Conservation (phyloP, 352 stramenopile genomes). For the Phytophthora lateralis region DNA sequence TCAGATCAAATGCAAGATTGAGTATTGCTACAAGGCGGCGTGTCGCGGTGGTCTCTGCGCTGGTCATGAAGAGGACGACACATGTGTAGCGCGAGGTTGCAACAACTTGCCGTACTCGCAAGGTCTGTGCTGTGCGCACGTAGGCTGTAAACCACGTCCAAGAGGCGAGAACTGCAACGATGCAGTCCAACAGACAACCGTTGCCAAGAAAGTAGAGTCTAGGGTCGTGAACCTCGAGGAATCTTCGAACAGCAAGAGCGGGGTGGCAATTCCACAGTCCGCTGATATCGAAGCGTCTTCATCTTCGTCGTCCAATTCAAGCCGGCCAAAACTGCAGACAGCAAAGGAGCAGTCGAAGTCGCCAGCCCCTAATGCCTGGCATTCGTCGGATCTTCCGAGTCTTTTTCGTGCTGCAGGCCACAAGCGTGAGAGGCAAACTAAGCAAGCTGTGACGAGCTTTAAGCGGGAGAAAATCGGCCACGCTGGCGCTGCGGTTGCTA, state of each 20-base stretch:
- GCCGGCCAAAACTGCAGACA: conserved; percentile 14
- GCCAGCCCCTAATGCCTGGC: conserved; percentile 6
- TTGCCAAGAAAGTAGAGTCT: background rate
- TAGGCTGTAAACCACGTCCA: background rate
- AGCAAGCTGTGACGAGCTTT: background rate
- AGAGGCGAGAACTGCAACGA: background rate
- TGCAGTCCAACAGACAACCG: background rate
- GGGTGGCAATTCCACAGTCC: background rate
- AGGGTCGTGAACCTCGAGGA: background rate
- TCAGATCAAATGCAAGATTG: conserved; percentile 12
- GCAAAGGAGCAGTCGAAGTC: background rate
- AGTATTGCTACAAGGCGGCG: conserved; percentile 14
- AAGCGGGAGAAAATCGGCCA: conserved; percentile 7
- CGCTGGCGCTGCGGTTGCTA: background rate
- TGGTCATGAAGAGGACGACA: conserved; percentile 9
- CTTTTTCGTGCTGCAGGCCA: conserved; percentile 14
- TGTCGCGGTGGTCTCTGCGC: conserved; percentile 8
- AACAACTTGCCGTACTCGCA: conserved; percentile 8
- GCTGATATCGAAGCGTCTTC: background rate
- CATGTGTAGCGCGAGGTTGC: conserved; percentile 2
- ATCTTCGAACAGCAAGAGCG: conserved; percentile 3
- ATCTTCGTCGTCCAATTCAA: background rate
- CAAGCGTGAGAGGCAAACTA: conserved; percentile 5
- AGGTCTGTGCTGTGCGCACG: conserved; percentile 6
- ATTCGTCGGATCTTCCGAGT: conserved; percentile 22